Evolutionary conservation across 2,329 filamentous ascomycete species (phyloP).

Genomic region (Phaeosphaeriaceae sp.): DNA sequence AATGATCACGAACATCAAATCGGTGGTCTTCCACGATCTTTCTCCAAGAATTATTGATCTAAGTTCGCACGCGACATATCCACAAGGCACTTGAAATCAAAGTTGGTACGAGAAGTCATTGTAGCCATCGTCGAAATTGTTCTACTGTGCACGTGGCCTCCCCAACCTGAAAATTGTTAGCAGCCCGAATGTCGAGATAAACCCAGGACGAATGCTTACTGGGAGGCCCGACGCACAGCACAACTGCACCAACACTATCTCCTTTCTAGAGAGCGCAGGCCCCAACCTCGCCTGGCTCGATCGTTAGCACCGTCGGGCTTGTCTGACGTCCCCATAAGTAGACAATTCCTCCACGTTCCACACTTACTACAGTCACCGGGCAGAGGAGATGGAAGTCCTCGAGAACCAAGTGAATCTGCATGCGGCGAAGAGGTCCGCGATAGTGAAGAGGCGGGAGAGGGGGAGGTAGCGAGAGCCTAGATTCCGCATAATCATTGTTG

Average conservation of each 20-base stretch:
- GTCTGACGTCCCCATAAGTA: constrained; percentile 5
- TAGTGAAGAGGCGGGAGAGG: background rate
- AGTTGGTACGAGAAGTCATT: background rate
- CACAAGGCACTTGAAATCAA: no score
- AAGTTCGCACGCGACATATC: no score
- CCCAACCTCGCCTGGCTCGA: constrained; percentile 9
- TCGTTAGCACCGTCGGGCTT: constrained; percentile 4
- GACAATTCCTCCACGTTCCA: background rate
- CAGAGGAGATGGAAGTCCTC: constrained; percentile 7
- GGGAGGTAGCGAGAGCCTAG: constrained; percentile 5
- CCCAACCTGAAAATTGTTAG: no score
- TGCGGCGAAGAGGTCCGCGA: constrained; percentile 6
- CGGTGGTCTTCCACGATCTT: no score
- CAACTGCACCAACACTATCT: background rate
- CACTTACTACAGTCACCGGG: background rate
- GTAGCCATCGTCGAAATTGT: background rate
- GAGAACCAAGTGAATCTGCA: constrained; percentile 12
- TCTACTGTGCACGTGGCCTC: background rate
- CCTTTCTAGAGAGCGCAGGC: constrained; percentile 6
- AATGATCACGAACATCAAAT: no score
- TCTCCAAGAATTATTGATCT: no score
- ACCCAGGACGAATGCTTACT: background rate
- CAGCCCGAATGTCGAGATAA: no score
- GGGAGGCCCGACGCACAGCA: background rate
- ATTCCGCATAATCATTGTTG: background rate